phyloP scores from a whole-genome alignment of 768 basidiomycete species.

The Rhodotorula kratochvilovae region DNA sequence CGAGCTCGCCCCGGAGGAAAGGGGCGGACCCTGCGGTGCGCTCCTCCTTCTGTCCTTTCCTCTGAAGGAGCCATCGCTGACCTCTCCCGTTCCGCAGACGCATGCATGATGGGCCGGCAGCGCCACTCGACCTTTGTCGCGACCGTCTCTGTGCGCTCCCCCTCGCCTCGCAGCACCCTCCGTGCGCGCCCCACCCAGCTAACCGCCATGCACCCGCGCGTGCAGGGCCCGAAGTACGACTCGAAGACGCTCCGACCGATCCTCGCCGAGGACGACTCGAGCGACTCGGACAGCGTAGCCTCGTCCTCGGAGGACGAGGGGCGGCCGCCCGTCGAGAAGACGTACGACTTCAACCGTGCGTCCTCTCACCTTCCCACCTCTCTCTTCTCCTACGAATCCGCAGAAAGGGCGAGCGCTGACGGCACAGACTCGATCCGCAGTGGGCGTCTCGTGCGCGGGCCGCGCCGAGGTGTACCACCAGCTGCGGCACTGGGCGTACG shows the following conservation, averaged over 20 bases:
- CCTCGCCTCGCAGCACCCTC: neutral
- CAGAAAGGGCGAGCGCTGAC: too few relatives aligned
- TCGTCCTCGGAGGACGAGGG: slow-evolving; percentile 1
- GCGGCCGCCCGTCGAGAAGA: neutral
- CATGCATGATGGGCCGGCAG: neutral
- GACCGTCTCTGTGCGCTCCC: neutral
- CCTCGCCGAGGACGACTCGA: neutral
- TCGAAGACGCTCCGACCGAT: neutral
- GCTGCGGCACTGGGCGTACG: slow-evolving; percentile 7
- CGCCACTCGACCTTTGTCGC: neutral
- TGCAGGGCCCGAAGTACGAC: slow-evolving; percentile 17
- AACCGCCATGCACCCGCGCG: rapidly evolving
- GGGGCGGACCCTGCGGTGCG: slow-evolving; percentile 7
- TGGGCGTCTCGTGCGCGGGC: slow-evolving; percentile 16
- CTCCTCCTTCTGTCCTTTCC: too few relatives aligned
- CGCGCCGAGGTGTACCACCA: slow-evolving; percentile 9
- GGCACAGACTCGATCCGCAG: neutral
- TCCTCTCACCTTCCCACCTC: neutral
- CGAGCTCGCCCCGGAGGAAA: neutral
- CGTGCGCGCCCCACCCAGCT: neutral
- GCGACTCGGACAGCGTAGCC: neutral
- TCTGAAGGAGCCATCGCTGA: neutral
- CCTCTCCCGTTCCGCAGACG: neutral
- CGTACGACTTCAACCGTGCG: slow-evolving; percentile 12
- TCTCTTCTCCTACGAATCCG: too few relatives aligned